Conservation (phyloP, 495 filamentous ascomycete genomes). For the Aspergillus wentii region DNA sequence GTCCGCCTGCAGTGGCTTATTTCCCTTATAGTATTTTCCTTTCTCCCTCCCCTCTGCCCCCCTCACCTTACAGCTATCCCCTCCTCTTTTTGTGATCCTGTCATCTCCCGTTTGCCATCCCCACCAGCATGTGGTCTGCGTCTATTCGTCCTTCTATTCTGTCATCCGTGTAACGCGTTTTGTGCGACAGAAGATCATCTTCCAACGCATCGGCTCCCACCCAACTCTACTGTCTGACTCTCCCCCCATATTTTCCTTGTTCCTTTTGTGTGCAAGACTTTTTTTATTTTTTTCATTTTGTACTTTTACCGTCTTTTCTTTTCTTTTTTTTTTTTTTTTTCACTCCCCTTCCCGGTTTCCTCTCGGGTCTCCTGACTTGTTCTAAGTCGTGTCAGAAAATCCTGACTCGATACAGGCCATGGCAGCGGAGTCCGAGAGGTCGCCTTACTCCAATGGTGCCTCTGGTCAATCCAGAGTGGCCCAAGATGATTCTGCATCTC, state of each 20-base stretch:
- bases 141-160: constrained; percentile 31
- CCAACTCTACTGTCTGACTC: constrained; percentile 3
- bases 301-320: constrained; percentile 3
- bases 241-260: constrained; percentile 7
- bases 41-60: constrained; percentile 11
- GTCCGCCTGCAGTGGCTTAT: too few species aligned
- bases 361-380: constrained; percentile 41
- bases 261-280: constrained; percentile 7
- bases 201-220: too few species aligned
- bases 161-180: constrained; percentile 35
- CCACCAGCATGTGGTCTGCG: constrained; percentile 39
- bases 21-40: too few species aligned
- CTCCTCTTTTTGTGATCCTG: constrained; percentile 8
- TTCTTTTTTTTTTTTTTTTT: constrained; percentile 6
- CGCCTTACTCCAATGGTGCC: constrained; percentile 32
- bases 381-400: constrained; percentile 27
- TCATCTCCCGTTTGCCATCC: constrained; percentile 7
- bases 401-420: constrained; percentile 33
- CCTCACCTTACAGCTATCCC: constrained; percentile 7
- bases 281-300: constrained; percentile 1
- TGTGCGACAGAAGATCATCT: constrained; percentile 23
- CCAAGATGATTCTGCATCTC: constrained; percentile 24
- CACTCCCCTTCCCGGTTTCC: constrained; percentile 25
- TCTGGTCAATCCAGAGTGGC: constrained; percentile 27
- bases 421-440: constrained; percentile 43